Percentiles rank a stretch among this genome's conserved stretches.
Conservation (phyloP, 2,329 filamentous ascomycete species). For the Metarhizium humberi region DNA sequence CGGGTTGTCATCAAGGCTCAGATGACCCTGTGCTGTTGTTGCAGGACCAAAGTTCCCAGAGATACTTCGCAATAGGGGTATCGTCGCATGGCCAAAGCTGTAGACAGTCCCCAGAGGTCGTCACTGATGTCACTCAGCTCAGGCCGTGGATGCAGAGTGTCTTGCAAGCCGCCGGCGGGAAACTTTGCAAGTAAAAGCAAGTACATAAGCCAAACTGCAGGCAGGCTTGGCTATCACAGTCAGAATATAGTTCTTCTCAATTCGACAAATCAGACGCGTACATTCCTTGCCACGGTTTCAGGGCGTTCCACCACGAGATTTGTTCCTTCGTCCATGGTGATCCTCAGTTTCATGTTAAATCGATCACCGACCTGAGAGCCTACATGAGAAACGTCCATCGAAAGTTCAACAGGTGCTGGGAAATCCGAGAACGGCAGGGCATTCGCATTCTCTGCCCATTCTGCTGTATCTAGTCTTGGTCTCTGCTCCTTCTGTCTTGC, state of each 20-base stretch:
- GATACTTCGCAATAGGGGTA: neutral
- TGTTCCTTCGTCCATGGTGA: too few species aligned
- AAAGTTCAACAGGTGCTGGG: too few species aligned
- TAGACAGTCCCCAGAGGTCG: neutral
- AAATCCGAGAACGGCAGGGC: too few species aligned
- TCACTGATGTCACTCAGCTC: neutral
- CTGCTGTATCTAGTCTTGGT: too few species aligned
- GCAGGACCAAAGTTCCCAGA: neutral
- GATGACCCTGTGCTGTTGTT: neutral
- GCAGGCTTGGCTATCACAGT: neutral
- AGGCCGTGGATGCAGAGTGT: neutral
- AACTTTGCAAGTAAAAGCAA: neutral
- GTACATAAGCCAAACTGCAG: too few species aligned
- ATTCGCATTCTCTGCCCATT: too few species aligned
- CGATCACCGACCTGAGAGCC: too few species aligned
- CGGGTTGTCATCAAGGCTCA: neutral
- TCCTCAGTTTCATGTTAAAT: too few species aligned
- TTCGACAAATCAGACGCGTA: neutral
- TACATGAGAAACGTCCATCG: too few species aligned
- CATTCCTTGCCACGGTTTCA: neutral
- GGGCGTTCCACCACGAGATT: too few species aligned
- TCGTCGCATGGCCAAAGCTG: neutral
- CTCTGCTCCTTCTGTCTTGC: too few species aligned
- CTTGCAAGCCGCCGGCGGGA: neutral
- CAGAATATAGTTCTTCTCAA: neutral